These are phyloP conservation scores for Rhynchosporium secalis DNA, from an alignment of 2,329 filamentous ascomycete genomes.

Conservation along the genomic window DNA sequence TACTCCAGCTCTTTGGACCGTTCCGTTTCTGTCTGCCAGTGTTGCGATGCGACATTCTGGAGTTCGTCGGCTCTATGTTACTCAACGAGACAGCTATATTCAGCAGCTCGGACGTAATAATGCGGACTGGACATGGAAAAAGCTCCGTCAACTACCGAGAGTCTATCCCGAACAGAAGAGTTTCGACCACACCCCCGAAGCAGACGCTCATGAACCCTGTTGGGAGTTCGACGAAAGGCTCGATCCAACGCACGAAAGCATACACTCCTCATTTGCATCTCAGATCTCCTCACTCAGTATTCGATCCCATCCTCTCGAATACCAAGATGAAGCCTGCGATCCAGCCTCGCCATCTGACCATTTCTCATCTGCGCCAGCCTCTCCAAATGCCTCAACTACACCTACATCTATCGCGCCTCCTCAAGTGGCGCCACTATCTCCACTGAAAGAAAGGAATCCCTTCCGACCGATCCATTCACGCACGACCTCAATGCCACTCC, in stretches of 20 bases:
- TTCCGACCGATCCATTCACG: slow-evolving; percentile 52
- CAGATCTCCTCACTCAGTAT: slow-evolving; percentile 44
- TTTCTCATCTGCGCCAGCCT: slow-evolving; percentile 36
- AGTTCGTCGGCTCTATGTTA: slow-evolving; percentile 71
- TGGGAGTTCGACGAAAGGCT: slow-evolving; percentile 68
- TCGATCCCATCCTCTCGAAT: slow-evolving; percentile 44
- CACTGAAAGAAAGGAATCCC: slow-evolving; percentile 36
- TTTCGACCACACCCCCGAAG: slow-evolving; percentile 55
- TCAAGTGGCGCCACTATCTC: slow-evolving; percentile 23
- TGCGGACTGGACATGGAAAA: slow-evolving; percentile 69
- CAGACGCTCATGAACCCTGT: slow-evolving; percentile 62
- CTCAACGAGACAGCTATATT: slow-evolving; percentile 71
- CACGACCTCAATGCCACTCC: slow-evolving; percentile 52
- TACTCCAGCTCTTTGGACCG: slow-evolving; percentile 70
- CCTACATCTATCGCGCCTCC: slow-evolving; percentile 30
- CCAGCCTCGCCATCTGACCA: slow-evolving; percentile 37
- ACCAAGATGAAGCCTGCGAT: slow-evolving; percentile 19
- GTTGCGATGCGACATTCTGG: slow-evolving; percentile 69
- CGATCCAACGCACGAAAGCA: slow-evolving; percentile 54
- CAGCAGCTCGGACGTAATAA: slow-evolving; percentile 52
- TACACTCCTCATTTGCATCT: slow-evolving; percentile 49
- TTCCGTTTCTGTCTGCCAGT: slow-evolving; percentile 66
- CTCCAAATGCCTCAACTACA: slow-evolving; percentile 33
- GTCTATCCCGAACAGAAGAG: slow-evolving; percentile 51
- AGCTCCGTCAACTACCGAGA: slow-evolving; percentile 61